phyloP scores from a whole-genome alignment of 306 rosid genomes.

The Arachis hypogaea region DNA sequence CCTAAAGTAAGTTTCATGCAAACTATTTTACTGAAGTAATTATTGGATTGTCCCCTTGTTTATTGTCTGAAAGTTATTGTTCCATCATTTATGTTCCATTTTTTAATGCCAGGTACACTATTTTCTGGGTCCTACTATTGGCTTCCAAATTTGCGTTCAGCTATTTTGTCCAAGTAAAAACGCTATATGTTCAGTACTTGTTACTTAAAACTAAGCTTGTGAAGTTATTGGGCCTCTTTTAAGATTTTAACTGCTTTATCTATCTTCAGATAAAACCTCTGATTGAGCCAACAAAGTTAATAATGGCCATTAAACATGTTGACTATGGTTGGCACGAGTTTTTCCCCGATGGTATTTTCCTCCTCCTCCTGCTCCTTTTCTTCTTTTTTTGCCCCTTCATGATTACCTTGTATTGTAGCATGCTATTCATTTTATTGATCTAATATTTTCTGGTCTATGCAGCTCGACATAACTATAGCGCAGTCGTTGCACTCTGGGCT shows the following conservation, averaged over 20 bases:
- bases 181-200: slow-evolving; percentile 20
- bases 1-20: slow-evolving; percentile 67
- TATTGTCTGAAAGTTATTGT: slow-evolving; percentile 33
- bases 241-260: slow-evolving; percentile 19
- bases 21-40: slow-evolving; percentile 33
- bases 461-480: slow-evolving; percentile 75
- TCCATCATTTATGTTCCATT: slow-evolving; percentile 37
- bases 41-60: slow-evolving; percentile 24
- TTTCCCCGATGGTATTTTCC: slow-evolving; percentile 75
- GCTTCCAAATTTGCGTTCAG: slow-evolving; percentile 76
- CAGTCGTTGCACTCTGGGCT: slow-evolving; percentile 81
- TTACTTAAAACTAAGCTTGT: slow-evolving; percentile 24
- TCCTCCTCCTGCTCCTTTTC: neutral
- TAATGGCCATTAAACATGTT: slow-evolving; percentile 73
- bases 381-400: slow-evolving; percentile 15
- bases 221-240: slow-evolving; percentile 33
- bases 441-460: slow-evolving; percentile 46
- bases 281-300: slow-evolving; percentile 82
- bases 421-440: slow-evolving; percentile 35
- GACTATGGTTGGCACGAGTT: slow-evolving; percentile 91
- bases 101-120: slow-evolving; percentile 76
- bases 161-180: slow-evolving; percentile 74
- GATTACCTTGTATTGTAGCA: slow-evolving; percentile 12
- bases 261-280: slow-evolving; percentile 83
- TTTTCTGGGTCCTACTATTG: slow-evolving; percentile 88